Conservation (phyloP, 176 grass and related monocot genomes). For the Avena sativa region DNA sequence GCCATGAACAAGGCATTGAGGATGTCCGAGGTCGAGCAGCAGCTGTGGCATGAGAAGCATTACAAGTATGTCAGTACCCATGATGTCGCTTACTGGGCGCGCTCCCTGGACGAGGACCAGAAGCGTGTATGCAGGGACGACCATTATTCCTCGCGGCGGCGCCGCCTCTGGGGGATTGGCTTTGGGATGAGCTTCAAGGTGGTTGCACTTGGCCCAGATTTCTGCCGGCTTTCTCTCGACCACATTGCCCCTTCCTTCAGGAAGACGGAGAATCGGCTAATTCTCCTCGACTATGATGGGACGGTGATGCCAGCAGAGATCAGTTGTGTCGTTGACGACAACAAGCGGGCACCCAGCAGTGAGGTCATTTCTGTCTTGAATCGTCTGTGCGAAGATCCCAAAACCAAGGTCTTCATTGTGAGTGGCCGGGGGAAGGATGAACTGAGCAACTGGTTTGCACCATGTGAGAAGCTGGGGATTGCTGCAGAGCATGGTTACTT, state of each 20-base stretch:
- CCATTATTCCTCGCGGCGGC: slow-evolving; percentile 67
- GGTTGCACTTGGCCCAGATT: slow-evolving; percentile 35
- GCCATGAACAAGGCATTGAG: slow-evolving; percentile 69
- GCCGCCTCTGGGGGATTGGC: slow-evolving; percentile 79
- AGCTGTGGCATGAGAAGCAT: slow-evolving; percentile 88
- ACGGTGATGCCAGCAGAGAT: slow-evolving; percentile 66
- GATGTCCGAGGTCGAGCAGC: slow-evolving; percentile 74
- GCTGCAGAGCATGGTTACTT: slow-evolving; percentile 92
- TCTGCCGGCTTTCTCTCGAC: slow-evolving; percentile 77
- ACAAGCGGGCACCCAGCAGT: slow-evolving; percentile 50
- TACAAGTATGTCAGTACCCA: slow-evolving; percentile 92
- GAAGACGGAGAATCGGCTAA: slow-evolving; percentile 50
- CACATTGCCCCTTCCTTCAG: slow-evolving; percentile 65
- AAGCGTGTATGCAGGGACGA: slow-evolving; percentile 76
- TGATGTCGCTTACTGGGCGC: slow-evolving; percentile 84
- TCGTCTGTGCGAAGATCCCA: slow-evolving; percentile 65
- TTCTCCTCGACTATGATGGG: slow-evolving; percentile 93
- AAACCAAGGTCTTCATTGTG: slow-evolving; percentile 93
- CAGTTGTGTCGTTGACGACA: slow-evolving; percentile 43
- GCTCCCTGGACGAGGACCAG: slow-evolving; percentile 76
- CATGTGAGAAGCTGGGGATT: slow-evolving; percentile 84
- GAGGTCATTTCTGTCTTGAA: slow-evolving; percentile 79
- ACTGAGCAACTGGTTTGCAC: slow-evolving; percentile 70
- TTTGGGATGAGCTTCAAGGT: slow-evolving; percentile 86
- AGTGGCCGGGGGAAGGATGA: slow-evolving; percentile 80